Evolutionary conservation across 805 yeast genomes (phyloP).

Genomic region (Pichia cabralensis): DNA sequence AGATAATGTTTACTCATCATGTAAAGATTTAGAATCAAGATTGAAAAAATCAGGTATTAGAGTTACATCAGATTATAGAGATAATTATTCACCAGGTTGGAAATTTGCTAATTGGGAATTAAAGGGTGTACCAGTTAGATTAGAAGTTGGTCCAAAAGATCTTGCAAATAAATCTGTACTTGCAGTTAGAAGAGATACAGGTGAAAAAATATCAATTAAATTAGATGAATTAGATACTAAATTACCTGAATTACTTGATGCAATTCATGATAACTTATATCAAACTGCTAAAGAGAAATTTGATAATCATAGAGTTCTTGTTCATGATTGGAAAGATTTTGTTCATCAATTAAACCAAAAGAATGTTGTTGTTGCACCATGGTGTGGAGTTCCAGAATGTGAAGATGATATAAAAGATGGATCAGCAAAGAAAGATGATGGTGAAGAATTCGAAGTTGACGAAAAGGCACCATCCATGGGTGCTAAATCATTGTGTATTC

Average conservation of each 20-base stretch:
- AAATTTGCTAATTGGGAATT: constrained; percentile 96
- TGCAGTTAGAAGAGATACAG: constrained; percentile 89
- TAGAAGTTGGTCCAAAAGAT: constrained; percentile 97
- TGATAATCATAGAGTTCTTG: constrained; percentile 75
- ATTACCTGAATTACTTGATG: constrained; percentile 70
- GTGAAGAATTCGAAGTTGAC: constrained; percentile 82
- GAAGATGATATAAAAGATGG: constrained; percentile 95
- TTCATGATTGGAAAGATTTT: constrained; percentile 82
- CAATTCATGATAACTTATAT: constrained; percentile 69
- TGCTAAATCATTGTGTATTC: constrained; percentile 96
- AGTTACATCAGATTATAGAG: constrained; percentile 80
- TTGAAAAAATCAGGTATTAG: constrained; percentile 59
- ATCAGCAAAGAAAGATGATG: constrained; percentile 67
- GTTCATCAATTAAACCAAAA: constrained; percentile 86
- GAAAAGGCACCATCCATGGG: constrained; percentile 99
- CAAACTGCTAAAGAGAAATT: constrained; percentile 70
- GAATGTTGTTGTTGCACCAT: constrained; percentile 87
- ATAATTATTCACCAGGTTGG: constrained; percentile 97
- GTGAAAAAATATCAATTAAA: constrained; percentile 60
- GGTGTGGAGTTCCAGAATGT: constrained; percentile 94
- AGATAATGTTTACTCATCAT: constrained; percentile 57
- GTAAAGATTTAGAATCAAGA: constrained; percentile 54
- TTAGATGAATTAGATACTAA: constrained; percentile 54
- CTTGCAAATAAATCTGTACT: constrained; percentile 67
- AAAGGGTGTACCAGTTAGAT: constrained; percentile 88